phyloP scores from a whole-genome alignment of 2,329 filamentous ascomycete genomes.

The Alternaria infectoria region DNA sequence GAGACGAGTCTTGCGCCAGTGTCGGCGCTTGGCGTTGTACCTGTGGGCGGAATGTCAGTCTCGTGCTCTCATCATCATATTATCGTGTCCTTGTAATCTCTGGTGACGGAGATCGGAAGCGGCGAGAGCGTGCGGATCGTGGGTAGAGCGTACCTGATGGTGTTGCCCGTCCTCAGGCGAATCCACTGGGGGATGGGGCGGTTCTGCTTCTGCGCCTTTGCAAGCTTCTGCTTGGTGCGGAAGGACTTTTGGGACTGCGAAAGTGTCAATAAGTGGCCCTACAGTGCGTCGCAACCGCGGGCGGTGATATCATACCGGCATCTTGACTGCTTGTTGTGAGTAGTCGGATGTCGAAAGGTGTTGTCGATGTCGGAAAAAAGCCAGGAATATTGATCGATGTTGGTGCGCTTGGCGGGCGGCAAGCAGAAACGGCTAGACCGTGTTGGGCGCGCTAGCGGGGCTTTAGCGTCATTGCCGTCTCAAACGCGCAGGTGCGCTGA shows the following conservation, averaged over 20 bases:
- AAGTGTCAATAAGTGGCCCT: slow-evolving; percentile 16
- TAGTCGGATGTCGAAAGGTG: slow-evolving; percentile 43
- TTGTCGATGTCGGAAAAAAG: slow-evolving; percentile 33
- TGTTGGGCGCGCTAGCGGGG: not conserved
- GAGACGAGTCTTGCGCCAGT: slow-evolving; percentile 99
- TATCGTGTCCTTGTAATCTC: not conserved
- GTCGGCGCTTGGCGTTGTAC: slow-evolving; percentile 99
- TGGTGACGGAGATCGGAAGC: slow-evolving; percentile 2
- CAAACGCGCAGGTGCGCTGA: not conserved
- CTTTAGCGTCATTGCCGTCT: not conserved
- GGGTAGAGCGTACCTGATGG: slow-evolving; percentile 82
- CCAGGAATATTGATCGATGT: slow-evolving; percentile 9
- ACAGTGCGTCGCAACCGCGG: not conserved
- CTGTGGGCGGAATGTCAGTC: slow-evolving; percentile 57
- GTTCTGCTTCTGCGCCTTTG: slow-evolving; percentile 99
- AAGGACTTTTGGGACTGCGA: slow-evolving; percentile 98
- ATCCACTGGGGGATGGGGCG: slow-evolving; percentile 99
- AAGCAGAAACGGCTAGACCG: slow-evolving; percentile 3
- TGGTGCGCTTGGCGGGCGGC: slow-evolving; percentile 10
- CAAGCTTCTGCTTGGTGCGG: slow-evolving; percentile 99
- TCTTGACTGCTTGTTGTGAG: slow-evolving; percentile 44
- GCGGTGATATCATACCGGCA: slow-evolving; percentile 44
- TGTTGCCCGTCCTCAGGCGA: slow-evolving; percentile 96
- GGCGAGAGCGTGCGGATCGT: not conserved
- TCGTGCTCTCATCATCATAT: not conserved